Percentiles rank a stretch among this genome's conserved stretches.
Evolutionary conservation across 306 rosid species (phyloP).

Genomic region (Senna tora): DNA sequence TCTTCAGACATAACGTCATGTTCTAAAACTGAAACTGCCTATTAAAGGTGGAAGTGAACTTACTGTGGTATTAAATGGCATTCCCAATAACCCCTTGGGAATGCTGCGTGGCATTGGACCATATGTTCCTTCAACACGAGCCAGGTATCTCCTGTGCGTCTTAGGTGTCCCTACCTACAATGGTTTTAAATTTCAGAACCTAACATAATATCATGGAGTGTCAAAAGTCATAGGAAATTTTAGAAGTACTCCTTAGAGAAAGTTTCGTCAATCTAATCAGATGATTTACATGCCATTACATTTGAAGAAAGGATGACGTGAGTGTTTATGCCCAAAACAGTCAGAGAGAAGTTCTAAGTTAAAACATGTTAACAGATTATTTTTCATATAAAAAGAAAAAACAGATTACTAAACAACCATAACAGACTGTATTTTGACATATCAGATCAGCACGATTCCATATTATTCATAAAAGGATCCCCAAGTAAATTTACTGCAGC

Average conservation of each 20-base stretch:
- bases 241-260: not conserved
- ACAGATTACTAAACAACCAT: not conserved
- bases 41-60: slow-evolving; percentile 33
- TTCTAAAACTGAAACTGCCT: slow-evolving; percentile 25
- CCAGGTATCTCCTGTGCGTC: slow-evolving; percentile 87
- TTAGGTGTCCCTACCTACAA: slow-evolving; percentile 92
- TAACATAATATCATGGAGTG: not conserved
- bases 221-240: slow-evolving; percentile 13
- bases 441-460: not conserved
- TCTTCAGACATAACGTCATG: slow-evolving; percentile 29
- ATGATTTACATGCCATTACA: slow-evolving; percentile 3
- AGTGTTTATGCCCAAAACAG: not conserved
- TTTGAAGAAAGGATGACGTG: not conserved
- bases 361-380: not conserved
- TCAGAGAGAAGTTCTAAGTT: too few species aligned
- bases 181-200: slow-evolving; percentile 33
- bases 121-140: slow-evolving; percentile 85
- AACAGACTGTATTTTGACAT: not conserved
- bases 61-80: slow-evolving; percentile 98
- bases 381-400: not conserved
- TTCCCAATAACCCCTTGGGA: slow-evolving; percentile 90
- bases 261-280: slow-evolving; percentile 14
- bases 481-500: not conserved
- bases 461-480: not conserved
- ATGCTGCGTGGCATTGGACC: slow-evolving; percentile 92